These are phyloP conservation scores for Neurospora sp. DNA, from an alignment of 495 filamentous ascomycete genomes.

Conservation along the genomic window DNA sequence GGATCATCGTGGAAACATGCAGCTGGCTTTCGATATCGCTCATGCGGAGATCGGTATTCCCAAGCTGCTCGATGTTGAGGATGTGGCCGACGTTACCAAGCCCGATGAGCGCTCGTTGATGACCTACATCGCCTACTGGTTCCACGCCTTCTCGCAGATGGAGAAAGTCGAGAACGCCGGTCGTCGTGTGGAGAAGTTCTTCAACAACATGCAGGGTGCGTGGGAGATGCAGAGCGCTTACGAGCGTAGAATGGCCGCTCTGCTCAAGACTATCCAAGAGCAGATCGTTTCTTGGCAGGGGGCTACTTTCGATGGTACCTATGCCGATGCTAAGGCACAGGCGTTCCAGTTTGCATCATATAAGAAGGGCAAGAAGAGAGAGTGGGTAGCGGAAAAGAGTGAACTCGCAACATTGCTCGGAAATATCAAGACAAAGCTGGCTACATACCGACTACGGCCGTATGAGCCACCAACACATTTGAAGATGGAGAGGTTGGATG, in stretches of 20 bases:
- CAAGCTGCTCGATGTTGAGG: constrained; percentile 89
- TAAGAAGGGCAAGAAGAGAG: constrained; percentile 77
- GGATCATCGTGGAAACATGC: constrained; percentile 95
- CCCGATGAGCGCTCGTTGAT: constrained; percentile 94
- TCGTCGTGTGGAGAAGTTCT: constrained; percentile 92
- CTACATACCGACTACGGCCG: constrained; percentile 80
- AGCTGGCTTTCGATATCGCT: constrained; percentile 91
- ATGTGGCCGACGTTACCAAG: constrained; percentile 92
- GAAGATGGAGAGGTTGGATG: constrained; percentile 66
- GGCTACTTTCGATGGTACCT: constrained; percentile 80
- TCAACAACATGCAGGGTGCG: constrained; percentile 97
- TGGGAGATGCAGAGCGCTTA: constrained; percentile 99
- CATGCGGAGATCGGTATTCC: constrained; percentile 95
- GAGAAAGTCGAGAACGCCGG: constrained; percentile 97
- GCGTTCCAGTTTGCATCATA: constrained; percentile 70
- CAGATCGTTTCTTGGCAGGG: constrained; percentile 67
- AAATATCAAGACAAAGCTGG: constrained; percentile 98
- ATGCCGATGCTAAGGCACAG: constrained; percentile 86
- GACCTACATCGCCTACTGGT: constrained; percentile 99
- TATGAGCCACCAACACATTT: constrained; percentile 83
- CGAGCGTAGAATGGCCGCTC: constrained; percentile 72
- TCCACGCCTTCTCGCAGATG: constrained; percentile 97
- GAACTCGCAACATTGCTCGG: constrained; percentile 85
- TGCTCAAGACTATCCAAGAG: constrained; percentile 61
- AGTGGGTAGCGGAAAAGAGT: constrained; percentile 96